Evolutionary conservation across 768 basidiomycete species (phyloP), one percentile per base, ranked within the genome.

Genomic region (Chalciporus sphaerocephalus): DNA sequence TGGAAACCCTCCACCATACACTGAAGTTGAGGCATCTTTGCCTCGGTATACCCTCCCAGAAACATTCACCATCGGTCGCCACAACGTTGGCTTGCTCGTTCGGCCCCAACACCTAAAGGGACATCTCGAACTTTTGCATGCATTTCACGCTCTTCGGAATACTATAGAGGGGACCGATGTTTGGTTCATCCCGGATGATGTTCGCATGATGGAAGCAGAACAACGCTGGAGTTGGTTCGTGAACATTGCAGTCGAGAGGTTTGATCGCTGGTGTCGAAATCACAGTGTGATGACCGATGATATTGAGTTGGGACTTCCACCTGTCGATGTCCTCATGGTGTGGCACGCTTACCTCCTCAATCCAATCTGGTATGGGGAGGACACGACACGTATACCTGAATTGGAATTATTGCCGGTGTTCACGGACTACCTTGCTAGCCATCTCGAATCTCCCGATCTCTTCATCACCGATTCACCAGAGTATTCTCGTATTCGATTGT

Each of bases 291-390:
- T 2, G 21, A 28, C 17, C 6, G 24, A 28, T 15, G 20, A 38
- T 12, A 21, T 43, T 1, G 52, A 55, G 38, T 38, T 42, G 18
- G 33, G 25, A 0, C 39, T 65, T n/a, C 69, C 71, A 2, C 69
- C 69, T 4, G 40, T 72, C 6, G 70, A 71, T 23, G 70, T 72
- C 2, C 50, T 65, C 32, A 69, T 71, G 69, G 69, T 71, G 4
- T 69, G 69, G 64, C 70, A 71, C 27, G 53, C 69, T 6, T 70
- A 72, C 52, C 52, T 67, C 22, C 64, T 71, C 25, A 71, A 69
- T 43, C 70, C 70, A 8, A 53, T 59, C 22, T 61, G 60, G 58
- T 61, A 61, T 42, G 59, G 51, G 1, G 60, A 63, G 38, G 60
- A 61, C 23, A 55, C 43, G 0, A 8, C 16, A 0, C 53, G 30